phyloP scores from a whole-genome alignment of 106 monocot species.

The Dendrobium nobile region DNA sequence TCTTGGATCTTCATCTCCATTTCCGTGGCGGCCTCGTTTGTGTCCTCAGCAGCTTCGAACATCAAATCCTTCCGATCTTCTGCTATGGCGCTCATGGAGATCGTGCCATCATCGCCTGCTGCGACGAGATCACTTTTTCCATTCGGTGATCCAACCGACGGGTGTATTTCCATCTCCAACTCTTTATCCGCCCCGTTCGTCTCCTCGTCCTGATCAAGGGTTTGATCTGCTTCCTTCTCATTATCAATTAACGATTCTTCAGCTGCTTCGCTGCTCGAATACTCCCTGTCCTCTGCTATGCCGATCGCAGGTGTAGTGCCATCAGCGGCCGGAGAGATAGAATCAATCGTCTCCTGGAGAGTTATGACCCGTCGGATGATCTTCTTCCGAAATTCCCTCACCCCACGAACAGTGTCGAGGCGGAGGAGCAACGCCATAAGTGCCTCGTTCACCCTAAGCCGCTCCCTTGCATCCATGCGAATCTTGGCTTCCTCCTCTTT shows the following conservation, averaged over 20 bases:
- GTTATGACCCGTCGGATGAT: slow-evolving; percentile 35
- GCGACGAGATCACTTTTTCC: too few relatives aligned
- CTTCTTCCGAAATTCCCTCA: slow-evolving; percentile 46
- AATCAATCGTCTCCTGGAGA: slow-evolving; percentile 46
- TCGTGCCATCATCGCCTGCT: not conserved
- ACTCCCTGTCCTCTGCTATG: too few relatives aligned
- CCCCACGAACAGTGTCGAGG: slow-evolving; percentile 47
- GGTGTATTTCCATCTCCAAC: not conserved
- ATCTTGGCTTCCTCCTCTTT: slow-evolving; percentile 28
- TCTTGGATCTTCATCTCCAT: too few relatives aligned
- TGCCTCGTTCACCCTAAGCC: slow-evolving; percentile 41
- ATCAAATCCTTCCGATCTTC: too few relatives aligned
- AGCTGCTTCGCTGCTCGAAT: too few relatives aligned
- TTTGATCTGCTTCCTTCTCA: not conserved
- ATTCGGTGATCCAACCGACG: not conserved
- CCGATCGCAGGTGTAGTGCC: too few relatives aligned
- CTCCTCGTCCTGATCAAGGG: not conserved
- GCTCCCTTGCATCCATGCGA: slow-evolving; percentile 31
- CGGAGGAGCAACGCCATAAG: slow-evolving; percentile 48
- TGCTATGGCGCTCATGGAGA: too few relatives aligned
- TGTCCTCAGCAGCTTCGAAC: too few relatives aligned
- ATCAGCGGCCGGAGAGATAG: not conserved
- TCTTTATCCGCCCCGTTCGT: not conserved
- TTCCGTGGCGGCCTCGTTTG: too few relatives aligned
- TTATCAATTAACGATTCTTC: not conserved